Base-by-base conservation (phyloP, 441 rosid genomes). In the Croton setiger region DNA sequence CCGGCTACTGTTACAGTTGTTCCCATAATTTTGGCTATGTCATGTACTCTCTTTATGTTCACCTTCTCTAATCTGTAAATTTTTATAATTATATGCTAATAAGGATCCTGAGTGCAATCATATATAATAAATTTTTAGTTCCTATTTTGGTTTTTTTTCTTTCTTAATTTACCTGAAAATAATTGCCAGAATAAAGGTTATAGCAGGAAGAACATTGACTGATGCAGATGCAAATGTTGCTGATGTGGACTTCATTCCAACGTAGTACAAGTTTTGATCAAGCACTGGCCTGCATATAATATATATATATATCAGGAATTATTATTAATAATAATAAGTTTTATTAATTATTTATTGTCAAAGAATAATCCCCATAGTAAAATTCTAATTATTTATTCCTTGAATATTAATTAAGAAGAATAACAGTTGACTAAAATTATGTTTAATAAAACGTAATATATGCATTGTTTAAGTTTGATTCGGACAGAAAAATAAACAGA, bases 161-260 rank as follows among this genome's bases (percentile, higher is more conserved):
- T 37, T 8, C 41, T 14, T 6, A n/a, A n/a, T 0, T 68, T 63
- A 91, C 96, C 97, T 84, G 88, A 94, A 88, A 76, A 85, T 81
- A 52, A 94, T 73, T 53, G 97, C 97, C 86, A 93, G 31, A 52
- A 89, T 73, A 71, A 93, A 93, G 68, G 98, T 93, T 45, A 93
- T 71, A 70, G 97, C 96, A 4, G 97, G 96, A 65, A 94, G 92
- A 66, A 86, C 76, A 69, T 91, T 94, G 76, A 84, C 77, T 0
- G 82, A 77, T 23, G 96, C 92, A 0, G 98, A 85, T 66, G 93
- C 82, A 59, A 86, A 91, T 64, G 98, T 91, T 66, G 98, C 96
- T 0, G 97, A 85, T 4, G 98, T 91, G 78, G 81, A 81, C 72
- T 90, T 82, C 97, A 94, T 80, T 43, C 98, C 98, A 56, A 87